Conservation (phyloP, 1,284 basidiomycete species). For the Melampsora americana region DNA sequence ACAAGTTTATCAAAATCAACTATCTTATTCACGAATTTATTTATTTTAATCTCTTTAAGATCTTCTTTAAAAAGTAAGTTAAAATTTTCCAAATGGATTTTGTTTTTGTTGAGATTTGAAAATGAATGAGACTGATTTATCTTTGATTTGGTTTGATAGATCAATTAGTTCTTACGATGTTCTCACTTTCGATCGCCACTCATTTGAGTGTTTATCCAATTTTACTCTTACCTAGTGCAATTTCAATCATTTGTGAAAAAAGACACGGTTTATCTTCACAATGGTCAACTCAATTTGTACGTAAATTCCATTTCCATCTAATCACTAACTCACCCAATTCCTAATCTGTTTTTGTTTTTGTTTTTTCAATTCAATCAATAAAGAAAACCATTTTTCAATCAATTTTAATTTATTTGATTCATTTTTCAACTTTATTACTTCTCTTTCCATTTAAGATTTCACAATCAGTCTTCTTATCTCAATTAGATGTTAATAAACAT, state of each 20-base stretch:
- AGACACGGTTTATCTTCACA: not conserved
- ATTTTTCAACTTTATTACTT: slow-evolving; percentile 33
- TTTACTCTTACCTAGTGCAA: slow-evolving; percentile 60
- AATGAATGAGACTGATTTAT: not conserved
- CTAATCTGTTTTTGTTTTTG: slow-evolving; percentile 51
- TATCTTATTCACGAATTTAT: slow-evolving; percentile 44
- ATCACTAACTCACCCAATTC: not conserved
- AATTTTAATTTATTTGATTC: slow-evolving; percentile 18
- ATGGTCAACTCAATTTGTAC: not conserved
- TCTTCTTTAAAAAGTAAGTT: slow-evolving; percentile 14
- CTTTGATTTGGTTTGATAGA: slow-evolving; percentile 56
- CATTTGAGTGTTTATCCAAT: slow-evolving; percentile 70
- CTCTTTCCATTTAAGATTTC: slow-evolving; percentile 57
- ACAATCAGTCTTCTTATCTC: slow-evolving; percentile 1
- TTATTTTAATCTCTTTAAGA: slow-evolving; percentile 42
- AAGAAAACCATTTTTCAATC: slow-evolving; percentile 44
- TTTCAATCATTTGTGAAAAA: slow-evolving; percentile 16
- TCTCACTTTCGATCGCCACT: slow-evolving; percentile 66
- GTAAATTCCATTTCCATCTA: no score
- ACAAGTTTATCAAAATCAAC: slow-evolving; percentile 45
- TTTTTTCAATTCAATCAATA: no score
- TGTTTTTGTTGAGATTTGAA: no score
- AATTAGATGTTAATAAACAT: slow-evolving; percentile 48
- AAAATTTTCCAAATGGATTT: no score
- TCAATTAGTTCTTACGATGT: slow-evolving; percentile 61